These are phyloP conservation scores for Trichomonascaceae sp. DNA, from an alignment of 1,139 yeast species.

Conservation along the genomic window DNA sequence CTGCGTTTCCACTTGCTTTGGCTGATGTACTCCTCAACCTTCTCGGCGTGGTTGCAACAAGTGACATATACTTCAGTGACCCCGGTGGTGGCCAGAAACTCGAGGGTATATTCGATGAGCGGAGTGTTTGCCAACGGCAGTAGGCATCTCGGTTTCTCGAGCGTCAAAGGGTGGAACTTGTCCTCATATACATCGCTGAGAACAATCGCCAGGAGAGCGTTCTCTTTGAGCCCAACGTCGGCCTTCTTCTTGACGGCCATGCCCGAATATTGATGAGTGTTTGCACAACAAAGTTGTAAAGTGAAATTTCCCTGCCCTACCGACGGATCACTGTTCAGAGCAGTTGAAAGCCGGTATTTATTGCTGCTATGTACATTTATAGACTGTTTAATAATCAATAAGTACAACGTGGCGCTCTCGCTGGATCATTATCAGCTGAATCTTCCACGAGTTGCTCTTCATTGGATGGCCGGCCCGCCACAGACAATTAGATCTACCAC, in stretches of 20 bases:
- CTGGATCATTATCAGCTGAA: too few species aligned
- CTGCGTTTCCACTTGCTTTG: slow-evolving; percentile 65
- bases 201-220: slow-evolving; percentile 82
- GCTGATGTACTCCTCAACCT: slow-evolving; percentile 69
- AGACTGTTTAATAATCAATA: too few species aligned
- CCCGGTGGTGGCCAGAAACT: slow-evolving; percentile 81
- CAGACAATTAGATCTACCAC: too few species aligned
- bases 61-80: slow-evolving; percentile 81
- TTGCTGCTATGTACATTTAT: too few species aligned
- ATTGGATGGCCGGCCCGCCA: too few species aligned
- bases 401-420: too few species aligned
- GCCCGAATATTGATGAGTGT: too few species aligned
- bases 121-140: slow-evolving; percentile 90
- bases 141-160: slow-evolving; percentile 75
- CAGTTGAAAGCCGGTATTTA: too few species aligned
- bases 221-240: slow-evolving; percentile 24
- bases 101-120: slow-evolving; percentile 84
- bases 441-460: too few species aligned
- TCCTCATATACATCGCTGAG: slow-evolving; percentile 88
- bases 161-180: slow-evolving; percentile 82
- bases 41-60: slow-evolving; percentile 85
- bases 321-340: too few species aligned
- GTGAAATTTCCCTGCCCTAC: too few species aligned
- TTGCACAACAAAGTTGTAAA: too few species aligned
- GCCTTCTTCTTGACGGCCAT: slow-evolving; percentile 15